Conservation (phyloP, 2,329 filamentous ascomycete genomes). For the Nannizziopsis arthrosporioides region DNA sequence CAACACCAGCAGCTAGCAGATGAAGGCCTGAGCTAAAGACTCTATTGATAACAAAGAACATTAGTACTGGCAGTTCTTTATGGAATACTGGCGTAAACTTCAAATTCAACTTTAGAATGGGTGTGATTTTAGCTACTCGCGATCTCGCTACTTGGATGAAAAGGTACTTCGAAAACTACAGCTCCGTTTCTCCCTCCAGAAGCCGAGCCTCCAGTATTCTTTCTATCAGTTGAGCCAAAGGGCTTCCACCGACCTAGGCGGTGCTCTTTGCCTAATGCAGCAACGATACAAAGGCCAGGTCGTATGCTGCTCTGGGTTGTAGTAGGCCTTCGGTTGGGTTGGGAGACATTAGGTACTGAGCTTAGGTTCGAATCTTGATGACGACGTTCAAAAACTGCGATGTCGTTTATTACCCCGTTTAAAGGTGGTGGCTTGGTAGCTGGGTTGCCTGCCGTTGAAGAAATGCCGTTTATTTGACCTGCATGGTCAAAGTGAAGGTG, state of each 20-base stretch:
- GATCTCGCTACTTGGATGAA: conserved; percentile 12
- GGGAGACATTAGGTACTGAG: conserved; percentile 18
- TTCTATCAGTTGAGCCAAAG: conserved; percentile 26
- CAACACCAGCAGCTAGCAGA: too few species aligned
- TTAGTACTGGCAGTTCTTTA: too few species aligned
- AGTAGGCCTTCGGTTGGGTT: conserved; percentile 7
- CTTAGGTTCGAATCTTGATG: conserved; percentile 18
- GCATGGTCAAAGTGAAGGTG: conserved; percentile 2
- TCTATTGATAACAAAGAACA: too few species aligned
- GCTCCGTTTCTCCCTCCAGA: conserved; percentile 61
- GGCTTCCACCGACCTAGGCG: conserved; percentile 70
- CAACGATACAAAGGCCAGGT: conserved; percentile 64
- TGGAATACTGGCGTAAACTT: too few species aligned
- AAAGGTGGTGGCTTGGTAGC: conserved; percentile 33
- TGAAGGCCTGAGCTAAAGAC: too few species aligned
- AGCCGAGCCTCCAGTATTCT: conserved; percentile 24
- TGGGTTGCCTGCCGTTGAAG: conserved; percentile 16
- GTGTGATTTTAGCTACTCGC: too few species aligned
- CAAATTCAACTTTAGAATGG: too few species aligned
- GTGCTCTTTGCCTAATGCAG: conserved; percentile 77
- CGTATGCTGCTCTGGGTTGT: conserved; percentile 20
- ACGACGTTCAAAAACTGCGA: conserved; percentile 75
- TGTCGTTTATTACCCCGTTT: conserved; percentile 74
- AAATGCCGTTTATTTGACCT: conserved; percentile 10
- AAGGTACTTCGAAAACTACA: conserved; percentile 73